Evolutionary conservation across 2,329 filamentous ascomycete species (phyloP), one percentile per base, ranked within the genome.

Genomic region (Capronia americana): DNA sequence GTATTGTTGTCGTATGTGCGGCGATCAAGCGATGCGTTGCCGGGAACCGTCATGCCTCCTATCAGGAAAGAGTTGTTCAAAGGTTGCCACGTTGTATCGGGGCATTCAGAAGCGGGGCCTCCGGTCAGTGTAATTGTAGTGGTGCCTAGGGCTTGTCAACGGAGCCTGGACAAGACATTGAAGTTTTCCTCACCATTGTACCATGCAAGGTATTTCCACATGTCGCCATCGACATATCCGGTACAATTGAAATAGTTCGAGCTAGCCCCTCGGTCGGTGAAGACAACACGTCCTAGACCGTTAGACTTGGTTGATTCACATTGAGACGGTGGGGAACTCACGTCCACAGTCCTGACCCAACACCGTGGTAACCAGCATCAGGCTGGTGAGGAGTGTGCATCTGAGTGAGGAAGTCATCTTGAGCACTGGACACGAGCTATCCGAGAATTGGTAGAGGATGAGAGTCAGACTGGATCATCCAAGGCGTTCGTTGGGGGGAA

Each of bases 41-140:
- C 62, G 1, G 62, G 62, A n/a, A 64, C 62, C 11, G 62, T 64
- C 46, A 58, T 54, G 30, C 62, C 62, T 11, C 62, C 62, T 14
- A 64, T 64, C 44, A 50, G 24, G 30, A 59, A 59, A 0, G 62
- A 38, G 46, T 64, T 64, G 2, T 59, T 58, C 20, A 64, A 28
- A 6, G 46, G n/a, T 56, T 64, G 24, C 34, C 34, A 64, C 7
- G 62, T 64, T 14, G 17, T 53, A 30, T 59, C 55, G 10, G 55
- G 28, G 24, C 62, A 64, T 44, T 59, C 48, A 17, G 58, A 38
- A 14, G 58, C 30, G 2, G 28, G 46, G 23, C 59, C 59, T 1
- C 62, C 62, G 4, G 44, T 44, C 17, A 53, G 56, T 5, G 62
- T 59, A 23, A 64, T 17, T 3, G 51, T 64, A 5, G 55, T 59